These are phyloP conservation scores for Zelonia costaricensis DNA, from an alignment of 208 protist genomes.

Conservation along the genomic window DNA sequence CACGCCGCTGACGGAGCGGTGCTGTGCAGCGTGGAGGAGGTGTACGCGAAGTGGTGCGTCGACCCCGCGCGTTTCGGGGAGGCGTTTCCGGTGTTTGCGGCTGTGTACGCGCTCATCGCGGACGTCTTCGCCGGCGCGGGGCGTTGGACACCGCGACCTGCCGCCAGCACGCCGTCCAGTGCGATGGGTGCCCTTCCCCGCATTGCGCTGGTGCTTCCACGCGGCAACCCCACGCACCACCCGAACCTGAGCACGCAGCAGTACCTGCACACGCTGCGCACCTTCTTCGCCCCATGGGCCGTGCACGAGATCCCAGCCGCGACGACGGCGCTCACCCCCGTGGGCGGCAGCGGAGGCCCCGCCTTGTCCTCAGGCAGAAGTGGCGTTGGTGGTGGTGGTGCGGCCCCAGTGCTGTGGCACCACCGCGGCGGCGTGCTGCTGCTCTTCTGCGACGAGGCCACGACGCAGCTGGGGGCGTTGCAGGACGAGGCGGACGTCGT, in stretches of 20 bases:
- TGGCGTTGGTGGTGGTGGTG: not conserved
- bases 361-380: not conserved
- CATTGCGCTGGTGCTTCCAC: constrained; percentile 50
- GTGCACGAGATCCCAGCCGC: constrained; percentile 36
- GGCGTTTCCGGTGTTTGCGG: constrained; percentile 63
- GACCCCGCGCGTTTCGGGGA: constrained; percentile 47
- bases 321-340: constrained; percentile 3
- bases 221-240: constrained; percentile 40
- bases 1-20: not conserved
- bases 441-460: constrained; percentile 51
- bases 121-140: constrained; percentile 35
- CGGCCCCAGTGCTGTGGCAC: constrained; percentile 38
- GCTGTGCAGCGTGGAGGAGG: constrained; percentile 28
- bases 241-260: constrained; percentile 31
- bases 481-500: constrained; percentile 66
- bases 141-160: too few species aligned
- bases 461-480: constrained; percentile 47
- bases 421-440: constrained; percentile 64
- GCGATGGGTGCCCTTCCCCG: constrained; percentile 29
- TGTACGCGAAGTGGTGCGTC: constrained; percentile 45
- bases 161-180: not conserved
- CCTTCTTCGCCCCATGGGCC: constrained; percentile 55
- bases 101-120: constrained; percentile 41
- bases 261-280: constrained; percentile 44
- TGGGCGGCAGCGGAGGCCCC: not conserved